phyloP scores from a whole-genome alignment of 2,329 filamentous ascomycete species.

The Drechslerella coelobrocha region DNA sequence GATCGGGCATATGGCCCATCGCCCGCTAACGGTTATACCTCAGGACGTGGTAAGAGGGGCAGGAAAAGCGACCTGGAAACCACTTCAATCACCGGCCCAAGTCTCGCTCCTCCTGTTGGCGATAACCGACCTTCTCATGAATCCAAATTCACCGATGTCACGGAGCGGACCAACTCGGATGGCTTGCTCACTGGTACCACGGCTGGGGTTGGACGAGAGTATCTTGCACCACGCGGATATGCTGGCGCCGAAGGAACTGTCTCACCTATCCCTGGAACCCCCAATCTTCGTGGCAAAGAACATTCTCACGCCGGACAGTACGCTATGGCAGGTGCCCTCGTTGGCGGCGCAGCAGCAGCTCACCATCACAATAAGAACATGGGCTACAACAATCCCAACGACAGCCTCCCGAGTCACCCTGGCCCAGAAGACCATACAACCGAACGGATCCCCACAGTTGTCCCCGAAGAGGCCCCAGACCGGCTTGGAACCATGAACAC shows the following conservation, averaged over 20 bases:
- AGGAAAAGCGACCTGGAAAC: constrained; percentile 32
- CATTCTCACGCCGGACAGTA: constrained; percentile 42
- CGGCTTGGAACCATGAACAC: constrained; percentile 48
- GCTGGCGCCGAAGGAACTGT: constrained; percentile 19
- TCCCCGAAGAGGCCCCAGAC: constrained; percentile 17
- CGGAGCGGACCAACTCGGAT: constrained; percentile 37
- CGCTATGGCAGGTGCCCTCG: constrained; percentile 41
- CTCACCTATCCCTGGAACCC: constrained; percentile 14
- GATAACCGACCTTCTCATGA: constrained; percentile 41
- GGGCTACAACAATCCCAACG: constrained; percentile 1
- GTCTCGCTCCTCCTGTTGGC: constrained; percentile 26
- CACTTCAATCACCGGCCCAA: constrained; percentile 22
- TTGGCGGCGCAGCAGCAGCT: constrained; percentile 32
- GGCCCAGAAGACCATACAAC: constrained; percentile 36
- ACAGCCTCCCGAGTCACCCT: constrained; percentile 31
- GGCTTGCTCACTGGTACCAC: constrained; percentile 27
- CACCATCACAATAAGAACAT: constrained; percentile 41
- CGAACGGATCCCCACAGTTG: constrained; percentile 21
- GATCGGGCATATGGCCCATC: constrained; percentile 51
- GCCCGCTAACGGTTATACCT: constrained; percentile 50
- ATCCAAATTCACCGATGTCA: constrained; percentile 46
- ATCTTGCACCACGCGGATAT: constrained; percentile 44
- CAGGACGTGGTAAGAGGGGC: constrained; percentile 30
- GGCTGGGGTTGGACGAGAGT: constrained; percentile 26
- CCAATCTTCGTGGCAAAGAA: constrained; percentile 28